Conservation (phyloP, 352 stramenopile genomes). For the Pythium volutum region DNA sequence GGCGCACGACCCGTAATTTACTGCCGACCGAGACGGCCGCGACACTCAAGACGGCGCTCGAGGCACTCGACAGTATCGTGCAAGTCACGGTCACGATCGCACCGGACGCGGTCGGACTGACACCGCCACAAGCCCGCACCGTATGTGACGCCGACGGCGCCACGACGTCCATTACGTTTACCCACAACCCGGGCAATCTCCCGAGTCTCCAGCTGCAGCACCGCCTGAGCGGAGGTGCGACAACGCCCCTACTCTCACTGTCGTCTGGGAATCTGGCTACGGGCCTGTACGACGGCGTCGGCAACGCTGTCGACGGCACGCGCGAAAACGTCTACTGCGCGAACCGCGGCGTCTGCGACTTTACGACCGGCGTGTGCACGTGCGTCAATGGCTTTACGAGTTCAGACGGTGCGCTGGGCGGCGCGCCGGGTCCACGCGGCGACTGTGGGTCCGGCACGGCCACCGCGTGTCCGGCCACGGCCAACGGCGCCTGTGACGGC, state of each 20-base stretch:
- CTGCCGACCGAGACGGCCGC: constrained; percentile 30
- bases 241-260: constrained; percentile 16
- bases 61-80: constrained; percentile 55
- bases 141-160: constrained; percentile 36
- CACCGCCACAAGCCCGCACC: constrained; percentile 7
- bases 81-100: constrained; percentile 38
- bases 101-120: neutral
- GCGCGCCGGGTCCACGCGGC: constrained; percentile 29
- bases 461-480: constrained; percentile 36
- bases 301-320: constrained; percentile 32
- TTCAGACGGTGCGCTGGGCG: constrained; percentile 37
- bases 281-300: constrained; percentile 7
- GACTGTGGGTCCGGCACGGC: constrained; percentile 46
- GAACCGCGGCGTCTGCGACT: constrained; percentile 73
- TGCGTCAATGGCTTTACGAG: constrained; percentile 63
- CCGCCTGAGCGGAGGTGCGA: constrained; percentile 29
- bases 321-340: constrained; percentile 77
- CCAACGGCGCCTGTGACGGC: constrained; percentile 35
- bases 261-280: neutral
- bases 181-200: constrained; percentile 57
- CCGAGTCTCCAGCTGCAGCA: constrained; percentile 48
- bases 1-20: constrained; percentile 57
- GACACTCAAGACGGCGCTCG: constrained; percentile 45
- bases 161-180: constrained; percentile 69
- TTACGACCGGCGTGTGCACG: constrained; percentile 58